Evolutionary conservation across 2,329 filamentous ascomycete genomes (phyloP).

Genomic region (Colletotrichum orbiculare): DNA sequence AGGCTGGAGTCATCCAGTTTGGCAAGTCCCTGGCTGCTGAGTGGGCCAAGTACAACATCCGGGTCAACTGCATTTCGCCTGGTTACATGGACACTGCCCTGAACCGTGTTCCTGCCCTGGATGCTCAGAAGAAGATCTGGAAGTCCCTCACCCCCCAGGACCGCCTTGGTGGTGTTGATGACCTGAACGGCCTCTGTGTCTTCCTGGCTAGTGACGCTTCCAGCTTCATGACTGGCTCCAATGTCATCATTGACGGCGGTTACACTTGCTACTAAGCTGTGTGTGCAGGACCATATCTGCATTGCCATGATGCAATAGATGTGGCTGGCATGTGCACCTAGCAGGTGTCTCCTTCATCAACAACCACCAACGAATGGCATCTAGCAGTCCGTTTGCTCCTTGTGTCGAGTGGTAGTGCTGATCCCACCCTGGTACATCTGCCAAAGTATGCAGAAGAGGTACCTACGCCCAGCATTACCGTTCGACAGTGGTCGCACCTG

Average conservation of each 20-base stretch:
- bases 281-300: background rate
- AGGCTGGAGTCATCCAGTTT: constrained; percentile 82
- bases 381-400: too few species aligned
- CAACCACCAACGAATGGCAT: too few species aligned
- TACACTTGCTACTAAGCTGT: constrained; percentile 70
- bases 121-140: constrained; percentile 87
- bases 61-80: constrained; percentile 86
- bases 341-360: too few species aligned
- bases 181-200: constrained; percentile 81
- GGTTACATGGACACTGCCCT: constrained; percentile 89
- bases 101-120: constrained; percentile 81
- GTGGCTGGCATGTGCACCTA: background rate
- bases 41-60: constrained; percentile 84
- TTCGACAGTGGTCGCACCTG: constrained; percentile 24
- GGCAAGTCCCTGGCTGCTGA: constrained; percentile 85
- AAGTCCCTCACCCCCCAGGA: constrained; percentile 78
- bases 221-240: constrained; percentile 81
- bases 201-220: constrained; percentile 80
- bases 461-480: constrained; percentile 22
- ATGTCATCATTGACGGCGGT: constrained; percentile 77
- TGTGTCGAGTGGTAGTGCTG: constrained; percentile 5
- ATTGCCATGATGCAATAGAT: background rate
- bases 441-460: constrained; percentile 11
- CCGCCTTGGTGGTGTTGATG: constrained; percentile 77
- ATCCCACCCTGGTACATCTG: constrained; percentile 29